Evolutionary conservation across 2,329 filamentous ascomycete genomes (phyloP), one percentile per base, ranked within the genome.

Genomic region (Tolypocladium ovalisporum): DNA sequence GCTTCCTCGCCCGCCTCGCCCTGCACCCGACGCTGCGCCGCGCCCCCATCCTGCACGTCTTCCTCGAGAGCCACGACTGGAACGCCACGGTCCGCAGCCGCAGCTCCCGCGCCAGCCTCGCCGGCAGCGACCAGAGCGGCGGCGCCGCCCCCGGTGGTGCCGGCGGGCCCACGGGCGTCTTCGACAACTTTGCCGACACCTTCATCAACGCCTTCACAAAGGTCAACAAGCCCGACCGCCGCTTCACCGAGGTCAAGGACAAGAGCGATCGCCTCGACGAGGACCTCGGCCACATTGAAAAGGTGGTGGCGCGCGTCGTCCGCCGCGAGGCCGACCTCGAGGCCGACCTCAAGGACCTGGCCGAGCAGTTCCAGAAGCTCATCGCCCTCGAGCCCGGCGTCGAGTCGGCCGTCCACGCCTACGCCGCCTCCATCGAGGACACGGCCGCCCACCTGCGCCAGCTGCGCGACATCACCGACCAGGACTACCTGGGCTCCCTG

Each of bases 161-260:
- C 79, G 34, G 49, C 35, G 54, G 54, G 2, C 79, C 79, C 32
- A 80, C 81, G 15, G 87, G 91, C 42, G 90, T 97, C 49, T 94
- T 99, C 65, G 94, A 99, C 69, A 92, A 89, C 66, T 90, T 97
- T 68, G 90, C 94, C 44, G 94, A 99, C 71, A 95, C 89, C 39
- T 95, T 97, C 69, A 88, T 99, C 72, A 97, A 97, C 69, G 93
- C 91, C 42, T 99, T 99, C 68, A 92, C 89, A 53, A 99, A 97
- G 73, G 87, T 96, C 1, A 89, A 97, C 77, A 96, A 95, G 71
- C 89, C 92, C 8, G 94, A 99, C 73, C 88, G 89, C 65, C 88
- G 94, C 36, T 99, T 99, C 71, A 86, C 95, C 62, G 93, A 97
- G 69, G 92, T 97, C 59, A 86, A 87, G 66, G 94, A 97, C 67